Conservation (phyloP, 1,284 basidiomycete genomes). For the Pseudozyma flocculosa region DNA sequence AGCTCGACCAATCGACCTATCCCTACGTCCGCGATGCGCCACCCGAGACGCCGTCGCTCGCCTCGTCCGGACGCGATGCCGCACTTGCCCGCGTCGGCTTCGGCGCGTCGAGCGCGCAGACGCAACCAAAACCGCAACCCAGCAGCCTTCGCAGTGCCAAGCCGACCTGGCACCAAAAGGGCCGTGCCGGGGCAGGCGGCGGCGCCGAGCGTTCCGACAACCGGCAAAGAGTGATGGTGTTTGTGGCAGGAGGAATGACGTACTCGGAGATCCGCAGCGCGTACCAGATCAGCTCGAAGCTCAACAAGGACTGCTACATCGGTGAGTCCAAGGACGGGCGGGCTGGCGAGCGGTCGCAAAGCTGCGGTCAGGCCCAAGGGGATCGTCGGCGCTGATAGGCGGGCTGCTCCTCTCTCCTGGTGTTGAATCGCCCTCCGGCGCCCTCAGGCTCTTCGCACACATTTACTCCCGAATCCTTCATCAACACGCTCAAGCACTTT, state of each 20-base stretch:
- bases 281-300: slow-evolving; percentile 72
- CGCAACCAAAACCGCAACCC: slow-evolving; percentile 11
- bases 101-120: slow-evolving; percentile 6
- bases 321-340: slow-evolving; percentile 64
- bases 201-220: slow-evolving; percentile 60
- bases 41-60: slow-evolving; percentile 57
- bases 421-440: too few relatives aligned
- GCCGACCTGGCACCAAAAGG: slow-evolving; percentile 49
- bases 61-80: slow-evolving; percentile 16
- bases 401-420: slow-evolving; percentile 59
- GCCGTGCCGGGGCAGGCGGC: slow-evolving; percentile 14
- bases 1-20: slow-evolving; percentile 76
- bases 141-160: slow-evolving; percentile 43
- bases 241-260: slow-evolving; percentile 92
- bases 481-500: slow-evolving; percentile 74
- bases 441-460: slow-evolving; percentile 81
- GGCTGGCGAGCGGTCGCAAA: background rate
- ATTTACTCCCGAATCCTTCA: slow-evolving; percentile 77
- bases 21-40: slow-evolving; percentile 90
- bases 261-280: slow-evolving; percentile 90
- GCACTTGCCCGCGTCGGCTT: slow-evolving; percentile 28
- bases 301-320: slow-evolving; percentile 87
- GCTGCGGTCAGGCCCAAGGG: background rate
- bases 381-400: too few relatives aligned
- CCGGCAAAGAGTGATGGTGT: slow-evolving; percentile 82